Base-by-base conservation (phyloP, 208 protist species). In the Leishmania lainsoni region DNA sequence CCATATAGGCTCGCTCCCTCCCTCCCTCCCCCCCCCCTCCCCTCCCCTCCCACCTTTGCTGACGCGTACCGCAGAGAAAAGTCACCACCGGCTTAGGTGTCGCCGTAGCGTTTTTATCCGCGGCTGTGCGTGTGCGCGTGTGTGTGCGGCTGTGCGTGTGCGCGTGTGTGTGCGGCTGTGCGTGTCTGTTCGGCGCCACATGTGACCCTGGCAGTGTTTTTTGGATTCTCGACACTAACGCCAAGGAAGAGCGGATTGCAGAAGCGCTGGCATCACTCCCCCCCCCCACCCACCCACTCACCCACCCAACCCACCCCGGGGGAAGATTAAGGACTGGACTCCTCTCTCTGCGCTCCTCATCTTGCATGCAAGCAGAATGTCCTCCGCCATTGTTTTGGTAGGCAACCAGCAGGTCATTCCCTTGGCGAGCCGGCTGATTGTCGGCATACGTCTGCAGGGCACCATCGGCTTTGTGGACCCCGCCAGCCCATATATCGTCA, bases 401-500 rank as follows among this genome's bases (percentile, higher is more conserved):
- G 86, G 86, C 42, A 80, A 81, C 35, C 82, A 77, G 58, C 86
- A 93, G 48, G 82, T 90, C 39, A 84, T 93, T 16, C 73, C 59
- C 12, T 81, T 90, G 16, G 78, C 71, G 12, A 77, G 84, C 22
- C 91, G 81, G 10, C 89, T 97, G 56, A 78, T 94, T 61, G 78
- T 95, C 10, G 91, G 90, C 35, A 91, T 97, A 61, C 85, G 87
- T 6, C 71, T 95, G 29, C 88, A 94, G 58, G 92, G 92, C 75
- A 94, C 92, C 58, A 86, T 97, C 71, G 91, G 84, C 58, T 86
- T 90, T 56, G 49, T 91, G 14, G 68, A 89, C 58, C 88, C 87
- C 29, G 65, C 42, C 68, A 66, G 66, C 49, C 76, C 83, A 4
- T 75, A 54, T 20, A 79, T 83, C 35, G 72, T 96, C 51, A 90